Percentiles rank a stretch among this genome's conserved stretches.
These are phyloP conservation scores for Penicillium desertorum DNA, from an alignment of 495 filamentous ascomycete genomes.

Conservation along the genomic window DNA sequence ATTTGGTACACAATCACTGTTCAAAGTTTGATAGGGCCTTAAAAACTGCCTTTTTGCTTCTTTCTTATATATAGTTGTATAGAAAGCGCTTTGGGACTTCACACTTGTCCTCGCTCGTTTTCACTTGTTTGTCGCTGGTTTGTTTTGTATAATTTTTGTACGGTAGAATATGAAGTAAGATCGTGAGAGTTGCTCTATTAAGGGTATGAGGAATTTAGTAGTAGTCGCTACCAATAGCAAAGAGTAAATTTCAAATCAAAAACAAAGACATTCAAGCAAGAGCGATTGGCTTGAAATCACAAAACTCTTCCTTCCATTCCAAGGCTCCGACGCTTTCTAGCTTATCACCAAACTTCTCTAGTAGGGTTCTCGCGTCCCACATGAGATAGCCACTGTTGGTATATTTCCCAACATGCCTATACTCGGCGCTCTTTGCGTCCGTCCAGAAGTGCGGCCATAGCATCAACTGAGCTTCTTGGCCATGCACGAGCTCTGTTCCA, in stretches of 20 bases:
- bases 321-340: constrained; percentile 7
- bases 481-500: constrained; percentile 9
- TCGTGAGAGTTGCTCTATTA: too few relatives aligned
- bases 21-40: too few relatives aligned
- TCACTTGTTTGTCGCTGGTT: too few relatives aligned
- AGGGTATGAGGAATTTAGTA: too few relatives aligned
- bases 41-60: too few relatives aligned
- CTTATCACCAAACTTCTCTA: constrained; percentile 1
- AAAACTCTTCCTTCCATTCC: constrained; percentile 10
- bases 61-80: neutral
- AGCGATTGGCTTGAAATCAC: constrained; percentile 12
- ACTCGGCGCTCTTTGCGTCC: constrained; percentile 4
- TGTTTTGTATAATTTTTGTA: too few relatives aligned
- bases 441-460: constrained; percentile 15
- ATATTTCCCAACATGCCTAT: constrained; percentile 9
- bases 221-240: neutral
- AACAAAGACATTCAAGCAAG: constrained; percentile 2
- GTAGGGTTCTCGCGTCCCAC: neutral
- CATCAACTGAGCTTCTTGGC: constrained; percentile 15
- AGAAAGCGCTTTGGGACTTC: neutral
- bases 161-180: too few relatives aligned
- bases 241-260: too few relatives aligned
- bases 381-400: neutral
- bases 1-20: too few relatives aligned
- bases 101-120: too few relatives aligned